phyloP scores from a whole-genome alignment of 1,284 basidiomycete genomes.

The Ustilago nuda region DNA sequence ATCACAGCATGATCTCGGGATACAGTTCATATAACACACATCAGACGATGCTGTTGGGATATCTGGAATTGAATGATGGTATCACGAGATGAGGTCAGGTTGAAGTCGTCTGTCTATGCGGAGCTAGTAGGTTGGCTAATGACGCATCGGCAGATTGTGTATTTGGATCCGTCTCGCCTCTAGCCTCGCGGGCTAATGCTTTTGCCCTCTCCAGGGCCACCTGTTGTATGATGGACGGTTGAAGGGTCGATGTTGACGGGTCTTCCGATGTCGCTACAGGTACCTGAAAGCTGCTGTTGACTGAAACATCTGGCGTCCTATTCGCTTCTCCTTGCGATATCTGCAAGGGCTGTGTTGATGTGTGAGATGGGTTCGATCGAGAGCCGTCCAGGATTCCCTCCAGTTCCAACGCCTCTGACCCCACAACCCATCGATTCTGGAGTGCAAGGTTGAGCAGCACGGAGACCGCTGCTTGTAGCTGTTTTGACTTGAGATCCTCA shows the following conservation, averaged over 20 bases:
- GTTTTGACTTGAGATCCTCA: slow-evolving; percentile 40
- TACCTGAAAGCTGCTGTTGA: not conserved
- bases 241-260: slow-evolving; percentile 4
- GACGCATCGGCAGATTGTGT: slow-evolving; percentile 24
- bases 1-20: no score
- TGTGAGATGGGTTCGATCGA: not conserved
- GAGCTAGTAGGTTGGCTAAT: slow-evolving; percentile 32
- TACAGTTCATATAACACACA: no score
- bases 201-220: slow-evolving; percentile 43
- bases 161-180: slow-evolving; percentile 14
- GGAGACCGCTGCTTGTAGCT: slow-evolving; percentile 52
- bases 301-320: not conserved
- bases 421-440: slow-evolving; percentile 54
- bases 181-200: slow-evolving; percentile 39
- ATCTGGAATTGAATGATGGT: slow-evolving; percentile 3
- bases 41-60: slow-evolving; percentile 4
- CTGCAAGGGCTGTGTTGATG: slow-evolving; percentile 1
- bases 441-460: slow-evolving; percentile 57
- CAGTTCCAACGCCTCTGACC: slow-evolving; percentile 54
- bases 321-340: not conserved
- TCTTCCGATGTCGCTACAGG: not conserved
- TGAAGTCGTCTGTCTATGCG: slow-evolving; percentile 21
- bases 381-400: slow-evolving; percentile 47
- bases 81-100: slow-evolving; percentile 13
- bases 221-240: slow-evolving; percentile 42